phyloP scores from a whole-genome alignment of 352 stramenopile genomes.

The Pythium phragmitis region DNA sequence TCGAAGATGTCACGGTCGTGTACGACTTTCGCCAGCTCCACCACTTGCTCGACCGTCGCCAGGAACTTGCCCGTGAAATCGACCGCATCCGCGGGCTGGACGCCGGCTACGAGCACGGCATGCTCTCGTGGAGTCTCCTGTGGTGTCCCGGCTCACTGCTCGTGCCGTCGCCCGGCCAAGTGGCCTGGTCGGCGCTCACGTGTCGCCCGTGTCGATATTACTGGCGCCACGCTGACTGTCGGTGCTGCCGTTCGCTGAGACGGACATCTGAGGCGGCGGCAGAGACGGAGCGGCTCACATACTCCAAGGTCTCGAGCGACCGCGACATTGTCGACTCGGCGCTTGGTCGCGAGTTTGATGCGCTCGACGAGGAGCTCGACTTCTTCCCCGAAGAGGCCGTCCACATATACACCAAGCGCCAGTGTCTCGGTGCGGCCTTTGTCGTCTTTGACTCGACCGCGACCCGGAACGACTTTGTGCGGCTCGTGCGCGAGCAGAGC shows the following conservation, averaged over 20 bases:
- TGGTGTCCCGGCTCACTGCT: conserved; percentile 63
- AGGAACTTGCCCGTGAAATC: conserved; percentile 43
- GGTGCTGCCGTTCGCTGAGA: conserved; percentile 38
- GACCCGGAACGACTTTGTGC: conserved; percentile 60
- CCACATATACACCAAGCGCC: conserved; percentile 51
- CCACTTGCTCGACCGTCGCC: conserved; percentile 48
- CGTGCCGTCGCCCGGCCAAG: conserved; percentile 40
- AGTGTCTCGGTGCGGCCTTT: conserved; percentile 68
- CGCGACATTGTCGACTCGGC: conserved; percentile 31
- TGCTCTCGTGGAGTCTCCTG: conserved; percentile 65
- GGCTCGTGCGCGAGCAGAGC: conserved; percentile 44
- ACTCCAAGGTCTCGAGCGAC: conserved; percentile 33
- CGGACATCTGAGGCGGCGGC: not conserved
- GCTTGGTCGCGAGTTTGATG: conserved; percentile 27
- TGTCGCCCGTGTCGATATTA: conserved; percentile 67
- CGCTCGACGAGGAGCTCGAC: conserved; percentile 65
- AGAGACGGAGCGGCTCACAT: conserved; percentile 16
- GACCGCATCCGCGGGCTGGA: conserved; percentile 59
- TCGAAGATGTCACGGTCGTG: conserved; percentile 68
- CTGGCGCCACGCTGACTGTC: conserved; percentile 43
- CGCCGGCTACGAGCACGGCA: conserved; percentile 48
- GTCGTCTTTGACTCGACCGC: conserved; percentile 67
- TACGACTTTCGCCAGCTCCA: conserved; percentile 64
- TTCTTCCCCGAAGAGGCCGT: conserved; percentile 71
- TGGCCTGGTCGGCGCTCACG: conserved; percentile 41